Evolutionary conservation across 1,284 basidiomycete genomes (phyloP).

Genomic region (Puccinia hordei): DNA sequence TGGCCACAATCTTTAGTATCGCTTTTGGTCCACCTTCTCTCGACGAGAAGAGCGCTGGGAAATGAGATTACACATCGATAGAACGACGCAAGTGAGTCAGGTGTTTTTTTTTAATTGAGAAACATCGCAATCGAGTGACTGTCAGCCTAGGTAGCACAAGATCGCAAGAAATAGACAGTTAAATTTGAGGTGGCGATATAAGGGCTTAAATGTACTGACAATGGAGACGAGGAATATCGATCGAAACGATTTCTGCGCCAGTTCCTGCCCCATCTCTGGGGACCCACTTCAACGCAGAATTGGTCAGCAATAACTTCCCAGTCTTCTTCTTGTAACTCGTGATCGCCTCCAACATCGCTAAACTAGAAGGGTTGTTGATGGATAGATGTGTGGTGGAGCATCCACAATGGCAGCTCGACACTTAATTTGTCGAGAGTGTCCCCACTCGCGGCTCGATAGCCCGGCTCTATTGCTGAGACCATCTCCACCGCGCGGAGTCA

Average conservation of each 20-base stretch:
- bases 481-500: too few relatives aligned
- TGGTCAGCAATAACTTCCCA: slow-evolving; percentile 71
- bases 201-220: slow-evolving; percentile 13
- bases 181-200: not conserved
- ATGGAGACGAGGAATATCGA: slow-evolving; percentile 13
- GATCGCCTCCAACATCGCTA: slow-evolving; percentile 62
- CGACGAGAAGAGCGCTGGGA: slow-evolving; percentile 74
- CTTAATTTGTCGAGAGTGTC: too few relatives aligned
- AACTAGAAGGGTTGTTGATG: not conserved
- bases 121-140: not conserved
- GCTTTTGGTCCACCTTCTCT: slow-evolving; percentile 76
- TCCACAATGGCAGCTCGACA: too few relatives aligned
- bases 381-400: too few relatives aligned
- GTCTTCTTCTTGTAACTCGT: slow-evolving; percentile 76
- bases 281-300: slow-evolving; percentile 71
- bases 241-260: slow-evolving; percentile 52
- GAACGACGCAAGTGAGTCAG: not conserved
- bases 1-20: slow-evolving; percentile 67
- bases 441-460: too few relatives aligned
- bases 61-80: not conserved
- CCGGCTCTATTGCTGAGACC: too few relatives aligned
- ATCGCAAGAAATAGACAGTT: not conserved
- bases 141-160: slow-evolving; percentile 1
- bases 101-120: not conserved
- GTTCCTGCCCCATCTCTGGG: slow-evolving; percentile 68